Evolutionary conservation across 345 rosid species (phyloP), one percentile per base, ranked within the genome.

Genomic region (Salix udensis): DNA sequence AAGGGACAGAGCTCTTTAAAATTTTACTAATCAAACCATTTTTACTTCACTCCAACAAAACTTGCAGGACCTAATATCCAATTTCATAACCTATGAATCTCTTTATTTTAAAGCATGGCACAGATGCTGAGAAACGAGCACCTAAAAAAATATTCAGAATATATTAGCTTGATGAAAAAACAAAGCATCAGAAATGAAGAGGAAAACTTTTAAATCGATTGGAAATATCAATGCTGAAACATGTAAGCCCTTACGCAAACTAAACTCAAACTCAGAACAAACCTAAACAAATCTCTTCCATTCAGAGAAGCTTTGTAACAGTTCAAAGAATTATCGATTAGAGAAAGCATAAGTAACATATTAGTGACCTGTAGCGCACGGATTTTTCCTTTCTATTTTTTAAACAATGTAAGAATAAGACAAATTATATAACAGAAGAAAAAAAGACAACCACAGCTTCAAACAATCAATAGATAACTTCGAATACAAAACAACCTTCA

Each of bases 401-500:
- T 11, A 52, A 58, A 19, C 13, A 30, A 4, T 31, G 52, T 1
- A 60, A 3, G 36, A 15, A 62, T 15, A 37, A 40, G 14, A 40
- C 34, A 73, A 36, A 24, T 21, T 30, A 28, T 30, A 72, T 11
- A 72, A 15, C 37, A 48, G 65, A 79, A 77, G 39, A 31, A 39
- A 39, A 36, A 40, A 67, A 37, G 62, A 0, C 58, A 46, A 24
- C 9, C 72, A 72, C 46, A 14, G 9, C 60, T 0, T 24, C 15
- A 48, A 73, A 30, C 76, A 74, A 70, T 28, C 52, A 53, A 42
- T 39, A 23, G 72, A 71, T 3, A 19, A 66, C 11, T 48, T 77
- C 28, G 62, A 68, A 53, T 36, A 2, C 53, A 40, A 69, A 21
- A 19, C 60, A 79, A 4, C 5, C 68, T 67, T 40, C 50, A 70